Conservation (phyloP, 176 grass and related monocot species). For the Carex myosuroides region DNA sequence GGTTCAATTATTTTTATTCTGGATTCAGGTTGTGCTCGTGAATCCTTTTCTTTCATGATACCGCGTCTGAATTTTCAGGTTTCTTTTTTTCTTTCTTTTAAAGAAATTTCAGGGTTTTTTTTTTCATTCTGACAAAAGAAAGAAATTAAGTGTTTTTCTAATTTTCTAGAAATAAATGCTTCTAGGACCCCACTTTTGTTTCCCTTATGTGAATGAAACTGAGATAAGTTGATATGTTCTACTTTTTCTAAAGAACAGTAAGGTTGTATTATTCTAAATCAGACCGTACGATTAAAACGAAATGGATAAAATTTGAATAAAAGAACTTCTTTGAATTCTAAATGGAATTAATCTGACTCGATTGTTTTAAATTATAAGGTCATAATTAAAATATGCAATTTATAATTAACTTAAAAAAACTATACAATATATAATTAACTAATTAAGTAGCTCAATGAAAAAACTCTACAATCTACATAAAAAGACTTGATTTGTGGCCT, state of each 20-base stretch:
- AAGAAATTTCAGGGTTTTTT: constrained; percentile 1
- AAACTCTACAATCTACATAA: not conserved
- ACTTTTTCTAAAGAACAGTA: no score
- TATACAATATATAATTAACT: not conserved
- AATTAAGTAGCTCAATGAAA: not conserved
- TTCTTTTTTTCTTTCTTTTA: not conserved
- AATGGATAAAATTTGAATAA: no score
- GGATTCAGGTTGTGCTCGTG: not conserved
- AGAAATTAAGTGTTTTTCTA: not conserved
- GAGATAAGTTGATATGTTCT: not conserved
- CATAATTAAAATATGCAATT: not conserved
- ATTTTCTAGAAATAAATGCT: not conserved
- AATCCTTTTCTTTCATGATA: not conserved
- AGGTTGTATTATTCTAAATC: no score
- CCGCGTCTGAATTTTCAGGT: not conserved
- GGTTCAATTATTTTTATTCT: not conserved
- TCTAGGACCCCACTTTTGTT: not conserved
- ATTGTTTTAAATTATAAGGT: no score
- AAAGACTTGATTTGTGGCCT: not conserved
- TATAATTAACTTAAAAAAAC: not conserved
- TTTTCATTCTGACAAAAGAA: not conserved
- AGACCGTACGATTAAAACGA: no score
- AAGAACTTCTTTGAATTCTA: no score
- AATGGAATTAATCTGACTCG: no score
- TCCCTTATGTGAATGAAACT: not conserved